Conservation (phyloP, 768 basidiomycete genomes). For the Boletellus ananiceps region DNA sequence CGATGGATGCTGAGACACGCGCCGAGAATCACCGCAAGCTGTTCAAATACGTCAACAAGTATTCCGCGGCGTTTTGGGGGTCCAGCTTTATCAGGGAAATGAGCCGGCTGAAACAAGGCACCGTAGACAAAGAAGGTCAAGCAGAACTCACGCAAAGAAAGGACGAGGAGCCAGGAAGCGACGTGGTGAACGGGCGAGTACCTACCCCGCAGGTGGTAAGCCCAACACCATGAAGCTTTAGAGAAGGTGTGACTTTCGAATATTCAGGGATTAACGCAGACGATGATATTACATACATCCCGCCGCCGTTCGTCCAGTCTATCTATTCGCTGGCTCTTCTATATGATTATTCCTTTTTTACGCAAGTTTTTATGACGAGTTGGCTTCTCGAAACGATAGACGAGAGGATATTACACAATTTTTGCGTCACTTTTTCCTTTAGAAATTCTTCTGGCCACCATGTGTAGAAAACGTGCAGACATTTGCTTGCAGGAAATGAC, state of each 20-base stretch:
- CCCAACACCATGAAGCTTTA: slow-evolving; percentile 29
- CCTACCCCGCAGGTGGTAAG: slow-evolving; percentile 33
- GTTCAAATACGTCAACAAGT: slow-evolving; percentile 95
- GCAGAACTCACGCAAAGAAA: slow-evolving; percentile 32
- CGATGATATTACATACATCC: slow-evolving; percentile 22
- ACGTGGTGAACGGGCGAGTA: slow-evolving; percentile 38
- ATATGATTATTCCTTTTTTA: slow-evolving; percentile 38
- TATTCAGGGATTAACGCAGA: slow-evolving; percentile 26
- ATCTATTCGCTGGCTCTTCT: slow-evolving; percentile 34
- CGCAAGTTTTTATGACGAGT: slow-evolving; percentile 22
- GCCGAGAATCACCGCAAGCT: slow-evolving; percentile 93
- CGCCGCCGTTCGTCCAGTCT: slow-evolving; percentile 18
- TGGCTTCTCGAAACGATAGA: slow-evolving; percentile 26
- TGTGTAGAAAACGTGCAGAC: slow-evolving; percentile 15
- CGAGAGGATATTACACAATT: slow-evolving; percentile 10
- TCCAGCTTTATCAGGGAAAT: slow-evolving; percentile 87
- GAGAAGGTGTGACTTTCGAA: slow-evolving; percentile 29
- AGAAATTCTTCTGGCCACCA: slow-evolving; percentile 11
- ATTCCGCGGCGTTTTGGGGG: slow-evolving; percentile 91
- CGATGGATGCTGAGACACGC: slow-evolving; percentile 77
- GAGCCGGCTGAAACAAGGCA: slow-evolving; percentile 49
- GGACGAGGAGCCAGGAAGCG: slow-evolving; percentile 35
- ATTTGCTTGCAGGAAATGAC: slow-evolving; percentile 11
- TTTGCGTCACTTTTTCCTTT: slow-evolving; percentile 9
- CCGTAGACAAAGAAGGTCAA: slow-evolving; percentile 33